Conservation (phyloP, 306 rosid species). For the Ochetophila trinervis region DNA sequence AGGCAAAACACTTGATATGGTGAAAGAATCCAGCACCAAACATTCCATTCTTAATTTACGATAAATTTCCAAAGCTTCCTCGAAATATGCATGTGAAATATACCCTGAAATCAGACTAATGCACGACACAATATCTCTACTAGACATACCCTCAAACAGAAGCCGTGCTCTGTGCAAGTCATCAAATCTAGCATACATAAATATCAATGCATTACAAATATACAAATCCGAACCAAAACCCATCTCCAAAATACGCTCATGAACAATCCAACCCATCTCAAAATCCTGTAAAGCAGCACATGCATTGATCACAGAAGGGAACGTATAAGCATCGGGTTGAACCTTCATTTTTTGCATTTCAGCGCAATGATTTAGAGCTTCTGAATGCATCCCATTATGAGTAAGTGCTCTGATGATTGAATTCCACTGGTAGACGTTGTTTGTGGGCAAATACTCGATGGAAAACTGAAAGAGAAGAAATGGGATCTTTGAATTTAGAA, state of each 20-base stretch:
- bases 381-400: constrained; percentile 19
- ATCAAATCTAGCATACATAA: constrained; percentile 32
- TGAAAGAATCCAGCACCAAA: constrained; percentile 26
- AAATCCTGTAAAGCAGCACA: constrained; percentile 29
- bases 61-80: constrained; percentile 30
- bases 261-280: constrained; percentile 22
- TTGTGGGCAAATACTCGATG: constrained; percentile 20
- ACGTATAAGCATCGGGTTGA: constrained; percentile 31
- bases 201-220: constrained; percentile 32
- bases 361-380: constrained; percentile 28
- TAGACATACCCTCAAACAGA: constrained; percentile 36
- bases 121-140: constrained; percentile 28
- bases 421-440: constrained; percentile 31
- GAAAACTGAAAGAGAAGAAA: constrained; percentile 32
- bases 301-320: constrained; percentile 40
- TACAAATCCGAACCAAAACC: constrained; percentile 30
- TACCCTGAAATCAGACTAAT: constrained; percentile 39
- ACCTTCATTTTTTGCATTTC: constrained; percentile 24
- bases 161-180: constrained; percentile 21
- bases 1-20: constrained; percentile 24
- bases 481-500: constrained; percentile 26
- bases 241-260: constrained; percentile 16
- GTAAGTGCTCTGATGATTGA: constrained; percentile 35
- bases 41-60: constrained; percentile 11
- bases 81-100: constrained; percentile 36